A percentile compares a stretch with the other conserved stretches of the same genome.
These are phyloP conservation scores for Kodamaea alishanica DNA, from an alignment of 1,139 yeast genomes.

Conservation along the genomic window DNA sequence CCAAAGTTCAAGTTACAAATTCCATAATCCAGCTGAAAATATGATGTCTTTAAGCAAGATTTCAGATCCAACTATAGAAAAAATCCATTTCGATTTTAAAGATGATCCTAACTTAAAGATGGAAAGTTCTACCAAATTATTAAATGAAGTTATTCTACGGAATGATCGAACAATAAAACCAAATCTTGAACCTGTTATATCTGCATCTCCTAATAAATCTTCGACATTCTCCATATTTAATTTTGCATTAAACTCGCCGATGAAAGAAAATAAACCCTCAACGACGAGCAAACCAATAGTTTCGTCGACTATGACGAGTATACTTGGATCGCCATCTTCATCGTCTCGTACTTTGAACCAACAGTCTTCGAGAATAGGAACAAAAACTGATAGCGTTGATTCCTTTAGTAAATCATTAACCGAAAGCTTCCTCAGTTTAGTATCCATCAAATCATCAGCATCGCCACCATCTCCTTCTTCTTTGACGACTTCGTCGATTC, in stretches of 20 bases:
- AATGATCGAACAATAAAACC: slow-evolving; percentile 7
- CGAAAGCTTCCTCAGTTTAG: slow-evolving; percentile 18
- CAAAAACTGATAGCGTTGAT: slow-evolving; percentile 7
- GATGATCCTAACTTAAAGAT: slow-evolving; percentile 8
- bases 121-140: slow-evolving; percentile 10
- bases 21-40: slow-evolving; percentile 40
- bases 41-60: slow-evolving; percentile 22
- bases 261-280: slow-evolving; percentile 1
- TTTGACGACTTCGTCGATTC: background rate
- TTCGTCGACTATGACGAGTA: no score
- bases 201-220: slow-evolving; percentile 3
- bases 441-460: slow-evolving; percentile 8
- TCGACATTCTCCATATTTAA: slow-evolving; percentile 13
- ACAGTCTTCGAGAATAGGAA: background rate
- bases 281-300: no score
- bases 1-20: slow-evolving; percentile 16
- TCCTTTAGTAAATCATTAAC: slow-evolving; percentile 17
- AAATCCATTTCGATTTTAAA: slow-evolving; percentile 18
- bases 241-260: slow-evolving; percentile 10
- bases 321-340: no score
- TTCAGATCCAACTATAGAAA: slow-evolving; percentile 30
- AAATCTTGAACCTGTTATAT: slow-evolving; percentile 3
- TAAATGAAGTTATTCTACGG: slow-evolving; percentile 19
- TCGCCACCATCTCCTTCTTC: background rate
- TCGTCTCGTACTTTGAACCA: background rate